Evolutionary conservation across 306 rosid species (phyloP).

Genomic region (Dryas octopetala): DNA sequence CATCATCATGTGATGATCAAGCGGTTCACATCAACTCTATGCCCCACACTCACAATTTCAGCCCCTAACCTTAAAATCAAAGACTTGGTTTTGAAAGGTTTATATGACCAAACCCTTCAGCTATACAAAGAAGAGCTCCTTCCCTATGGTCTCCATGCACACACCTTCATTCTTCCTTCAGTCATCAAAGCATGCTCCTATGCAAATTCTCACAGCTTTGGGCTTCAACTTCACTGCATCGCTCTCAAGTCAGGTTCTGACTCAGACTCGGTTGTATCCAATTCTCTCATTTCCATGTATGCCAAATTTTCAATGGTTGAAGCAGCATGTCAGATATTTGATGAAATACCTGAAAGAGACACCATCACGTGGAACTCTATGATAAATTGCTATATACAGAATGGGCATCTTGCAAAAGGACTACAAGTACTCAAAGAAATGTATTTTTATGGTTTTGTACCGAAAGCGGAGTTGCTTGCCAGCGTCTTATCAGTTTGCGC

Average conservation of each 20-base stretch:
- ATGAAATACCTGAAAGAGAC: slow-evolving; percentile 54
- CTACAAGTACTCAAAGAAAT: slow-evolving; percentile 37
- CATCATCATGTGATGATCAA: slow-evolving; percentile 5
- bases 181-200: slow-evolving; percentile 58
- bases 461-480: slow-evolving; percentile 59
- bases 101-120: slow-evolving; percentile 38
- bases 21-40: slow-evolving; percentile 15
- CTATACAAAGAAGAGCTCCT: slow-evolving; percentile 43
- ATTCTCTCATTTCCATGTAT: slow-evolving; percentile 62
- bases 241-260: slow-evolving; percentile 41
- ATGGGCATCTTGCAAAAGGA: slow-evolving; percentile 43
- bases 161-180: slow-evolving; percentile 51
- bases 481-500: slow-evolving; percentile 51
- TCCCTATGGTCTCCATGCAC: slow-evolving; percentile 26
- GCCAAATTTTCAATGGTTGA: slow-evolving; percentile 33
- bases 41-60: neutral
- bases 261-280: slow-evolving; percentile 44
- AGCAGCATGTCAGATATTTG: slow-evolving; percentile 56
- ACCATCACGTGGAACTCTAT: slow-evolving; percentile 59
- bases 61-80: slow-evolving; percentile 31
- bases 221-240: slow-evolving; percentile 56
- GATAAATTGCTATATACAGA: slow-evolving; percentile 59
- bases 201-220: slow-evolving; percentile 31
- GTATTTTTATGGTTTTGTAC: slow-evolving; percentile 37
- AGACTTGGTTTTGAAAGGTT: slow-evolving; percentile 43